Evolutionary conservation across 2,329 filamentous ascomycete genomes (phyloP), one percentile per base, ranked within the genome.

Genomic region (Ustilaginoidea virens): DNA sequence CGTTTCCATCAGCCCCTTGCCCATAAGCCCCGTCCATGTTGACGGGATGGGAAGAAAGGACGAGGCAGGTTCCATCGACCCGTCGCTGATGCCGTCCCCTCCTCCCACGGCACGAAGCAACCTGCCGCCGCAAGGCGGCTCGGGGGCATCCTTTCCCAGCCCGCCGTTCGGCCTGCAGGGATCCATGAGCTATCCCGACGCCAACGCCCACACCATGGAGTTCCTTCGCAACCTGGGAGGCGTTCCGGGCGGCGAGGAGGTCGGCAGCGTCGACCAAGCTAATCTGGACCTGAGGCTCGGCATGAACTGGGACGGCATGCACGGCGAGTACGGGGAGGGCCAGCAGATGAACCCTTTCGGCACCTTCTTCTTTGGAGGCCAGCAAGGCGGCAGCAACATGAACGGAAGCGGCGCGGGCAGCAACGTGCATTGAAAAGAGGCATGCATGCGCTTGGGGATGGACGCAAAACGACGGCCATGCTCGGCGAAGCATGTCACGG

Each of bases 331-430:
- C 33, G 60, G 60, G 33, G 66, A 73, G 26, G 61, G 68, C 45
- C 63, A 71, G 47, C 63, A 72, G 44, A 62, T 79, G 43, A 69
- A 80, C 33, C 64, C 75, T 0, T 80, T 82, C 49, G 76, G 80
- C 44, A 71, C 72, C 0, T 81, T 81, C 46, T 80, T 79, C 55
- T 79, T 80, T 46, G 74, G 74, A 1, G 66, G 64, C 1, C 63
- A 64, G 38, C 48, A 49, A 29, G 42, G 42, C 11, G 49, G 47
- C 9, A 43, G 17, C 16, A 23, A 23, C 15, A 21, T 21, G 11
- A 24, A 23, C 12, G 20, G 22, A 10, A 18, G 3, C 17, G 16
- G 29, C 5, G 23, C 10, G 5, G 19, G 24, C 5, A 17, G 15
- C 16, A 25, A 28, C 9, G 2, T 9, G 14, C 12, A 21, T 32